A percentile compares a stretch with the other conserved stretches of the same genome.
Evolutionary conservation across 2,329 filamentous ascomycete species (phyloP).

Genomic region (Sclerotinia borealis): DNA sequence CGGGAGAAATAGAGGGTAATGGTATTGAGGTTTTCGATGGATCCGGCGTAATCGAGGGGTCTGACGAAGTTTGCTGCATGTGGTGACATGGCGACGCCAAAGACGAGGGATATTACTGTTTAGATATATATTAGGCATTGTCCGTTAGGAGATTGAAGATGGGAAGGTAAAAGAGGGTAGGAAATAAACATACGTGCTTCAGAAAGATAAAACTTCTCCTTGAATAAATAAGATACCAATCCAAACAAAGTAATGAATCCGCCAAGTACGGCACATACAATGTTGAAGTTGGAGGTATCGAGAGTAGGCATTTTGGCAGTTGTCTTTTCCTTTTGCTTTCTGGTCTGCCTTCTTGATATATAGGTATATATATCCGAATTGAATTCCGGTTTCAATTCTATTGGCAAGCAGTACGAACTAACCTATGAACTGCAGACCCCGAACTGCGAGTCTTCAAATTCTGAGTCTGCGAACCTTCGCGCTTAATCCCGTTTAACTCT

Average conservation of each 20-base stretch:
- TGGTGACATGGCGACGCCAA: constrained; percentile 73
- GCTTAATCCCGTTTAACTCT: no score
- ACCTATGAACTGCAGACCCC: neutral
- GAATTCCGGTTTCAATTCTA: neutral
- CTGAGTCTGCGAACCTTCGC: neutral
- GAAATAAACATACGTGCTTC: constrained; percentile 63
- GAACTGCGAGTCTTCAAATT: neutral
- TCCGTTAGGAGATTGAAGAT: neutral
- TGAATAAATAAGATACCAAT: constrained; percentile 80
- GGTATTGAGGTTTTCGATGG: constrained; percentile 53
- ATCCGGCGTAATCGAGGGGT: constrained; percentile 67
- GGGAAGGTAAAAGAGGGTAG: neutral
- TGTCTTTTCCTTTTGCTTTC: constrained; percentile 13
- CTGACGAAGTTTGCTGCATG: constrained; percentile 69
- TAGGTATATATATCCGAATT: neutral
- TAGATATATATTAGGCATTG: neutral
- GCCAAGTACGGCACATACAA: constrained; percentile 62
- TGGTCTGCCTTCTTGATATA: neutral
- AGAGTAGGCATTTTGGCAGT: constrained; percentile 40
- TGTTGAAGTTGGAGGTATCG: constrained; percentile 46
- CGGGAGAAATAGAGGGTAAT: constrained; percentile 81
- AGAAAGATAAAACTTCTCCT: constrained; percentile 85
- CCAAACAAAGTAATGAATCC: constrained; percentile 90
- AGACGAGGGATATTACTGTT: constrained; percentile 74
- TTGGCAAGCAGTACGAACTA: no score